These are phyloP conservation scores for Ramicandelaber brevisporus DNA, from an alignment of 192 early-diverging fungal genomes.

Conservation along the genomic window DNA sequence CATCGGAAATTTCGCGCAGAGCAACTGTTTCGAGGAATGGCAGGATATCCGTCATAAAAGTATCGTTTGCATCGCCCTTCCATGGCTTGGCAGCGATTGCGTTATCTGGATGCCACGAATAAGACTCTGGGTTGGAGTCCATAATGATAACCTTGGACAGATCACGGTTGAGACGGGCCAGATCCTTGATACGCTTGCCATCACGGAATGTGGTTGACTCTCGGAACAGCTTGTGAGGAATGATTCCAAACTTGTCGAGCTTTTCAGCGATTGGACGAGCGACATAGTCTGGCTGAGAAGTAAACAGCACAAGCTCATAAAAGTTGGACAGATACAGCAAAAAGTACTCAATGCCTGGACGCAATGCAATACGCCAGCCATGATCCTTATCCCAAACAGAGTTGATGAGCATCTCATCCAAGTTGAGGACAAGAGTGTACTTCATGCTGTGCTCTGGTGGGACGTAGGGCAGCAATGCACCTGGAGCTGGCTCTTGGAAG, in stretches of 20 bases:
- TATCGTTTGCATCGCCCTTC: constrained; percentile 56
- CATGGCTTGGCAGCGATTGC: constrained; percentile 61
- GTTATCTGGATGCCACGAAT: constrained; percentile 79
- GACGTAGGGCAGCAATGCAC: constrained; percentile 81
- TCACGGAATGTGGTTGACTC: constrained; percentile 74
- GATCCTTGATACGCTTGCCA: constrained; percentile 64
- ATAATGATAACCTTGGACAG: constrained; percentile 76
- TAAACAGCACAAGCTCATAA: constrained; percentile 92
- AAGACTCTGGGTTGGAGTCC: constrained; percentile 69
- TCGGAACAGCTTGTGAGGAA: constrained; percentile 70
- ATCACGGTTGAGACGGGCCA: constrained; percentile 84
- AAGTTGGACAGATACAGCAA: constrained; percentile 67
- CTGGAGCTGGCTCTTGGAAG: constrained; percentile 40
- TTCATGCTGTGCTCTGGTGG: constrained; percentile 63
- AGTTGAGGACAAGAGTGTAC: constrained; percentile 83
- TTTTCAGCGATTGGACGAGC: constrained; percentile 66
- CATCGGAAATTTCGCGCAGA: constrained; percentile 47
- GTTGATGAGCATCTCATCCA: constrained; percentile 83
- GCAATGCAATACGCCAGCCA: constrained; percentile 90
- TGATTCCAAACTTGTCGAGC: constrained; percentile 72
- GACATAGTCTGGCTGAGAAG: constrained; percentile 55
- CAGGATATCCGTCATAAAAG: constrained; percentile 56
- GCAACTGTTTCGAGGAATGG: constrained; percentile 65
- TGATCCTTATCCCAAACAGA: constrained; percentile 85
- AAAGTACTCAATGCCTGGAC: constrained; percentile 91